Percentiles rank a stretch among this genome's conserved stretches.
These are phyloP conservation scores for Cladosporium velox DNA, from an alignment of 2,329 filamentous ascomycete species.

Conservation along the genomic window DNA sequence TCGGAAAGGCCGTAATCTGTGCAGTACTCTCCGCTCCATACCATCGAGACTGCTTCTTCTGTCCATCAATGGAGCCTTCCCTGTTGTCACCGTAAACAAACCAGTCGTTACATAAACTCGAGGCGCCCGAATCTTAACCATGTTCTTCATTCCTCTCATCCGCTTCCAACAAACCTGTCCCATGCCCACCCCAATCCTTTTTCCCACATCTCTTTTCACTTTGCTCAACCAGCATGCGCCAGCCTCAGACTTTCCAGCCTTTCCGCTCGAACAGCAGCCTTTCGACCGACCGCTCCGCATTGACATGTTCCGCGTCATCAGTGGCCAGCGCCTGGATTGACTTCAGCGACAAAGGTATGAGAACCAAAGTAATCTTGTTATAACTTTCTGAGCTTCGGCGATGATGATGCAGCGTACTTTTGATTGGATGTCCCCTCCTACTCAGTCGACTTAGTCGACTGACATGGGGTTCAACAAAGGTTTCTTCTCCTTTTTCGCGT, in stretches of 20 bases:
- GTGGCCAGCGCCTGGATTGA: neutral
- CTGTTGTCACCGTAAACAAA: too few relatives aligned
- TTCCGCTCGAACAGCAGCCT: neutral
- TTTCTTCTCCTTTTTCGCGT: neutral
- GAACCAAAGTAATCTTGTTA: neutral
- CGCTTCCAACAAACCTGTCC: neutral
- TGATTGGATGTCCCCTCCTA: neutral
- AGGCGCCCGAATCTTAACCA: too few relatives aligned
- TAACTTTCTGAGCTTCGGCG: neutral
- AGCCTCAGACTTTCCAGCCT: neutral
- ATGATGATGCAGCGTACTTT: neutral
- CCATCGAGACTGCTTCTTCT: too few relatives aligned
- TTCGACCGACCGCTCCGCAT: neutral
- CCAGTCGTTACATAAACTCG: too few relatives aligned
- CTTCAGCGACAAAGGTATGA: neutral
- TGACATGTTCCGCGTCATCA: neutral
- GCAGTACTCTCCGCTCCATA: too few relatives aligned
- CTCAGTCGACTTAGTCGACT: neutral
- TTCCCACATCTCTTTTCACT: neutral
- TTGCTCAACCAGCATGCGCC: neutral
- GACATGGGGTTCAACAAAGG: neutral
- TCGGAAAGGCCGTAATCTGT: too few relatives aligned
- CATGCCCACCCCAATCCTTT: neutral
- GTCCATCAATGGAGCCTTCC: too few relatives aligned
- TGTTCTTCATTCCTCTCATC: too few relatives aligned